Percentiles rank a stretch among this genome's conserved stretches.
Conservation (phyloP, 179 eudicot genomes). For the Vitellaria paradoxa region DNA sequence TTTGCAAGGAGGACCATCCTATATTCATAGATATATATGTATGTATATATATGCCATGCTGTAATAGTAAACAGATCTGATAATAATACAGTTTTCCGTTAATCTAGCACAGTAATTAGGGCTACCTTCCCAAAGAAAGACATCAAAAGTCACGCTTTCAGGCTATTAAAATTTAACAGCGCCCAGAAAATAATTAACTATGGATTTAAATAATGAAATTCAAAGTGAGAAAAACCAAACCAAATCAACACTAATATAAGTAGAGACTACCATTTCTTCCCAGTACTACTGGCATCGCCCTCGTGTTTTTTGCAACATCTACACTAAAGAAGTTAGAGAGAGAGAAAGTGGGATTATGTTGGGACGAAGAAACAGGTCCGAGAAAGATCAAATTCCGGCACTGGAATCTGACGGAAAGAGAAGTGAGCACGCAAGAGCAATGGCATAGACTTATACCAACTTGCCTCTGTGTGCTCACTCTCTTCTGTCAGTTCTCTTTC, state of each 20-base stretch:
- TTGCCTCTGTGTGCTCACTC: slow-evolving; percentile 69
- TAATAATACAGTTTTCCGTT: slow-evolving; percentile 20
- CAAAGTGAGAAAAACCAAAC: not conserved
- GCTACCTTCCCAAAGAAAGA: slow-evolving; percentile 7
- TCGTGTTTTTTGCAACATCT: too few species aligned
- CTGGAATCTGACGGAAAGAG: slow-evolving; percentile 30
- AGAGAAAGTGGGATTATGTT: not conserved
- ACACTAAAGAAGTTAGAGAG: not conserved
- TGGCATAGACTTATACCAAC: slow-evolving; percentile 32
- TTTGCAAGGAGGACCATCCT: slow-evolving; percentile 13
- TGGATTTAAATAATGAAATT: slow-evolving; percentile 5
- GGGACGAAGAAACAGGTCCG: not conserved
- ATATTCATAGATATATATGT: not conserved
- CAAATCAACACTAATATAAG: not conserved
- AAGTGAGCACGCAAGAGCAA: slow-evolving; percentile 36
- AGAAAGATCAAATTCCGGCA: not conserved
- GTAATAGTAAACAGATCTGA: not conserved
- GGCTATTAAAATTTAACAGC: not conserved
- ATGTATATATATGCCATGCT: too few species aligned
- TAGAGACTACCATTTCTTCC: not conserved
- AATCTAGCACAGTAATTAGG: slow-evolving; percentile 24
- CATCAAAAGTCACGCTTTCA: slow-evolving; percentile 21
- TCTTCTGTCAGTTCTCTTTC: slow-evolving; percentile 60
- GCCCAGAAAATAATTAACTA: not conserved
- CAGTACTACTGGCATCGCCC: not conserved